These are phyloP conservation scores for Saturnispora sekii DNA, from an alignment of 805 yeast genomes.

Conservation along the genomic window DNA sequence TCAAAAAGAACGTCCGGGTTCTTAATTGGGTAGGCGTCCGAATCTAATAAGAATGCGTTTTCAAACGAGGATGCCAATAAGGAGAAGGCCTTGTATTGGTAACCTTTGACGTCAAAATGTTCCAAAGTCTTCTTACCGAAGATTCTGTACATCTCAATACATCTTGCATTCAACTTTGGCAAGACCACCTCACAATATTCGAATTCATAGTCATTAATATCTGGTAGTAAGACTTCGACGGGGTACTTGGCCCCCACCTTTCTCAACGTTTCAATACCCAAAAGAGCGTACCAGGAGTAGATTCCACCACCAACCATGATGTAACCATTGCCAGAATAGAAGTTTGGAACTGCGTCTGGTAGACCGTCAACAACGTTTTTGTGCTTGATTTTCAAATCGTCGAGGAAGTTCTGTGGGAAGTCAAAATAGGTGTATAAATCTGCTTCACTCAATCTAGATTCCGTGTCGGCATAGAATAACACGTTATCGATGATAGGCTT, in stretches of 20 bases:
- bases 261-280: constrained; percentile 57
- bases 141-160: constrained; percentile 55
- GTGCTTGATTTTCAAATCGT: constrained; percentile 27
- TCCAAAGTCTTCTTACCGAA: constrained; percentile 45
- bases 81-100: constrained; percentile 64
- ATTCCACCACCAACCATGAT: constrained; percentile 77
- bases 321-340: constrained; percentile 36
- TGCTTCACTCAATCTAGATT: constrained; percentile 20
- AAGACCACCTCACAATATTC: constrained; percentile 57
- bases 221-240: constrained; percentile 74
- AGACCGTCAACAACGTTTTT: constrained; percentile 23
- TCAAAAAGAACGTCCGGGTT: constrained; percentile 53
- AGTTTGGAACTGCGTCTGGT: constrained; percentile 21
- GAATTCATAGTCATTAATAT: constrained; percentile 57
- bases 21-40: constrained; percentile 64
- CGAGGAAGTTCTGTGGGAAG: constrained; percentile 25
- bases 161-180: constrained; percentile 53
- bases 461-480: constrained; percentile 21
- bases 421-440: constrained; percentile 21
- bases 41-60: constrained; percentile 60
- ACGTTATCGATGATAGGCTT: constrained; percentile 27
- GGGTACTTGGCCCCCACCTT: constrained; percentile 62
- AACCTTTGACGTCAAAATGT: constrained; percentile 45
- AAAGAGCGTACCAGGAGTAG: constrained; percentile 60
- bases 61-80: constrained; percentile 64